phyloP scores from a whole-genome alignment of 371 early-diverging fungal genomes.

The Mortierella sp. region DNA sequence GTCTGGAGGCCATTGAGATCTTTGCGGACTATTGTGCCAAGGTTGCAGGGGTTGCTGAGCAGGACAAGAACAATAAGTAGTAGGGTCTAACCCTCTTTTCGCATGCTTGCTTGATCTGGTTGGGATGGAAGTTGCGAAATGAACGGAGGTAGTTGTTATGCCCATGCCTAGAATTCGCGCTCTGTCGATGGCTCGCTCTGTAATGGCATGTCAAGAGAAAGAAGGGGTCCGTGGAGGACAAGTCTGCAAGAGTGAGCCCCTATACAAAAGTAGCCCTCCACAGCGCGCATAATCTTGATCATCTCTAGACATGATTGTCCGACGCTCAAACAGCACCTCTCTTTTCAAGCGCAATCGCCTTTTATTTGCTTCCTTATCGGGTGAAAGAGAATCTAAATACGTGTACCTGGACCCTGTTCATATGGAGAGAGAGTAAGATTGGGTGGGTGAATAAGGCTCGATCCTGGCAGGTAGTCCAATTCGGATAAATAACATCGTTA shows the following conservation, averaged over 20 bases:
- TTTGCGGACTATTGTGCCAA: slow-evolving; percentile 28
- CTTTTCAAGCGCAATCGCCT: neutral
- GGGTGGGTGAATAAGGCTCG: neutral
- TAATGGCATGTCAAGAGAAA: neutral
- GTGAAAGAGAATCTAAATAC: neutral
- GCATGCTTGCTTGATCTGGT: neutral
- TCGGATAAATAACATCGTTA: slow-evolving; percentile 2
- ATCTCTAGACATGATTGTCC: neutral
- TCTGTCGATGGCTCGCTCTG: neutral
- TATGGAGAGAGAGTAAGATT: neutral
- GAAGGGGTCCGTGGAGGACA: neutral
- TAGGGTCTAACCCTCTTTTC: neutral
- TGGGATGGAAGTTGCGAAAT: too few species aligned
- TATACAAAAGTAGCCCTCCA: neutral
- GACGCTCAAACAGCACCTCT: neutral
- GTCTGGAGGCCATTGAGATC: slow-evolving; percentile 27
- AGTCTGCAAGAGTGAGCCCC: neutral
- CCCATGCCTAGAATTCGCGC: too few species aligned
- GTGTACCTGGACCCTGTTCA: neutral
- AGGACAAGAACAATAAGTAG: neutral
- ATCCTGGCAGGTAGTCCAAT: neutral
- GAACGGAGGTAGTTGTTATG: too few species aligned
- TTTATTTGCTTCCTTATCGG: neutral
- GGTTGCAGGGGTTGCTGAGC: slow-evolving; percentile 20
- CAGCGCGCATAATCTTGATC: neutral